Evolutionary conservation across 257 asterid species (phyloP), one percentile per base, ranked within the genome.

Genomic region (Salvia hispanica): DNA sequence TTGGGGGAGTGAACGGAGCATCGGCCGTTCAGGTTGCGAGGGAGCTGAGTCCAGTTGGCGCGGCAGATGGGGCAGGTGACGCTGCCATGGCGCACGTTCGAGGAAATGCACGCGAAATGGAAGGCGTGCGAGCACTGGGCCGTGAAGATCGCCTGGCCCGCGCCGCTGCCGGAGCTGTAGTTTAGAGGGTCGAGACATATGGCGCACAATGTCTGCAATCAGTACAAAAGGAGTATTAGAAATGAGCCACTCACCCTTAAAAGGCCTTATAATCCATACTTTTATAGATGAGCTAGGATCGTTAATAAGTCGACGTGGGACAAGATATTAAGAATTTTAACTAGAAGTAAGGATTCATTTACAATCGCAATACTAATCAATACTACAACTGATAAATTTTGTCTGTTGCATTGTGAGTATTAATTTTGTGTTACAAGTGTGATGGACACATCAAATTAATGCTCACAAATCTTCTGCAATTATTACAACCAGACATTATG

Each of bases 41-140:
- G 98, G 3, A 93, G 85, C 63, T 86, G 97, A 1, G 98, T 86
- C 98, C 97, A 93, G 18, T 79, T 86, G 4, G 98, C 91, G 7
- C 98, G 95, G 79, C 98, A 93, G 40, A 93, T 85, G 43, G 97
- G 97, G 81, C 98, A 93, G 21, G 95, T 88, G 50, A 90, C 84
- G 58, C 95, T 88, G 5, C 98, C 98, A 21, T 93, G 97, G 71
- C 91, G 84, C 40, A 90, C 91, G 14, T 93, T 88, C 34, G 98
- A 93, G n/a, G 97, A 86, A 51, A 93, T 93, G 90, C 98, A 93
- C 37, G 82, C 81, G 4, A 93, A 88, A 74, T 93, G 98, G 80
- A 93, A 93, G 0, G 97, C 83, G 60, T 92, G 98, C 60, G 92
- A 78, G 78, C 98, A 92, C 47, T 88, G 97, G 3, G 98, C 98